Conservation (phyloP, 140 eudicot species). For the Ambrosia hybrid region DNA sequence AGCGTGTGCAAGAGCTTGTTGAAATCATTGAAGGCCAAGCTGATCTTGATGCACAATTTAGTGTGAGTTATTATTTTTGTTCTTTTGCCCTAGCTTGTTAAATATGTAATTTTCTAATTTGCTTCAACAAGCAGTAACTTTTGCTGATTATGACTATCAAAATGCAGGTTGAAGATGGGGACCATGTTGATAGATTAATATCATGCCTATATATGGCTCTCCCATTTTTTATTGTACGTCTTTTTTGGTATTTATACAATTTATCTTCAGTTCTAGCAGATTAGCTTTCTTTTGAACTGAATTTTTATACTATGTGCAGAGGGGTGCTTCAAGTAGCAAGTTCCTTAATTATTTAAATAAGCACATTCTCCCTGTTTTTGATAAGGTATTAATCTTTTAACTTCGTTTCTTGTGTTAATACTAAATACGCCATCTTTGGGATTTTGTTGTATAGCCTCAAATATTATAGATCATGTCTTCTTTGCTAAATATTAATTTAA, state of each 20-base stretch:
- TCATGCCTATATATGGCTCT: constrained; percentile 90
- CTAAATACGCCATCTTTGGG: background rate
- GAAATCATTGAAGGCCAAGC: constrained; percentile 92
- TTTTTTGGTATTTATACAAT: constrained; percentile 7
- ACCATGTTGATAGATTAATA: constrained; percentile 80
- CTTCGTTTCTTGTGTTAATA: constrained; percentile 9
- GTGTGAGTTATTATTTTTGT: constrained; percentile 47
- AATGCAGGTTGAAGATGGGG: constrained; percentile 79
- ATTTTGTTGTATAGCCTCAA: background rate
- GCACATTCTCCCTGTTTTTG: constrained; percentile 82
- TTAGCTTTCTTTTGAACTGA: constrained; percentile 23
- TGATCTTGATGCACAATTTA: constrained; percentile 80
- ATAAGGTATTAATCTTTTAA: constrained; percentile 51
- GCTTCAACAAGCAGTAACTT: background rate
- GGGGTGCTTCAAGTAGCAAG: constrained; percentile 97
- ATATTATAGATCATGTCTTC: background rate
- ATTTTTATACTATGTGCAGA: constrained; percentile 43
- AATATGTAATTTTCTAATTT: background rate
- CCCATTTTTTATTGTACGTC: constrained; percentile 69
- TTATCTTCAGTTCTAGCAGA: background rate
- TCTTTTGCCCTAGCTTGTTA: background rate
- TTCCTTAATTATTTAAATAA: constrained; percentile 80
- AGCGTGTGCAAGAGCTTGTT: constrained; percentile 80
- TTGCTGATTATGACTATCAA: constrained; percentile 22
- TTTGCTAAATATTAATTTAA: constrained; percentile 15